Conservation (phyloP, 331 rosid genomes). For the Pyracantha coccinea region DNA sequence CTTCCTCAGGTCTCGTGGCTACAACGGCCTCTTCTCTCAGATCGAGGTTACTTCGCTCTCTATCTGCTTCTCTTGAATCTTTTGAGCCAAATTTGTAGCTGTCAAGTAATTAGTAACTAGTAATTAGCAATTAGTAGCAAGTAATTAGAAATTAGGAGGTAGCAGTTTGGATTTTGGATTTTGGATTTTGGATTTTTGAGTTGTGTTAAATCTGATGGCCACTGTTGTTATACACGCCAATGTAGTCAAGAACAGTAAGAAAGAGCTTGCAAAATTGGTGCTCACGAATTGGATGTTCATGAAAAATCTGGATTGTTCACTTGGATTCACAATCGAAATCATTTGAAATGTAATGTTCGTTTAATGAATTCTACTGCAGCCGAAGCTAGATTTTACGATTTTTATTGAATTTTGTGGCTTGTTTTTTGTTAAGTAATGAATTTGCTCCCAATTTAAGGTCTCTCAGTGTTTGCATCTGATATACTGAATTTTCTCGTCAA, state of each 20-base stretch:
- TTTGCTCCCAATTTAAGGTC: not conserved
- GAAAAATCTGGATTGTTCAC: not conserved
- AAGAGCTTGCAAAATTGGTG: not conserved
- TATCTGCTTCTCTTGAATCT: not conserved
- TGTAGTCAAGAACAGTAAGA: not conserved
- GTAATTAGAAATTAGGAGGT: not conserved
- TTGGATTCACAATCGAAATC: not conserved
- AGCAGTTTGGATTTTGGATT: not conserved
- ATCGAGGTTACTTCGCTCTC: constrained; percentile 62
- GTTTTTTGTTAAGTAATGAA: not conserved
- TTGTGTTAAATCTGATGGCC: not conserved
- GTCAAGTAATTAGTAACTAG: not conserved
- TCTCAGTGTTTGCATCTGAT: not conserved
- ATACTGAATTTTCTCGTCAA: constrained; percentile 1
- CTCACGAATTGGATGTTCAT: not conserved
- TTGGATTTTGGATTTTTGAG: not conserved
- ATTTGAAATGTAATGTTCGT: not conserved
- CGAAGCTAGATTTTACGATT: not conserved
- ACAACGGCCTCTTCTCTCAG: constrained; percentile 77
- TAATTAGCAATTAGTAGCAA: not conserved
- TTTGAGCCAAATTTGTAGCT: not conserved
- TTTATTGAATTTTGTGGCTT: not conserved
- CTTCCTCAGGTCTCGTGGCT: constrained; percentile 73
- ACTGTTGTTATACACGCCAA: not conserved
- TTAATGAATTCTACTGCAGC: not conserved